These are phyloP conservation scores for Pestalotiopsis sp. DNA, from an alignment of 2,329 filamentous ascomycete species.

Conservation along the genomic window DNA sequence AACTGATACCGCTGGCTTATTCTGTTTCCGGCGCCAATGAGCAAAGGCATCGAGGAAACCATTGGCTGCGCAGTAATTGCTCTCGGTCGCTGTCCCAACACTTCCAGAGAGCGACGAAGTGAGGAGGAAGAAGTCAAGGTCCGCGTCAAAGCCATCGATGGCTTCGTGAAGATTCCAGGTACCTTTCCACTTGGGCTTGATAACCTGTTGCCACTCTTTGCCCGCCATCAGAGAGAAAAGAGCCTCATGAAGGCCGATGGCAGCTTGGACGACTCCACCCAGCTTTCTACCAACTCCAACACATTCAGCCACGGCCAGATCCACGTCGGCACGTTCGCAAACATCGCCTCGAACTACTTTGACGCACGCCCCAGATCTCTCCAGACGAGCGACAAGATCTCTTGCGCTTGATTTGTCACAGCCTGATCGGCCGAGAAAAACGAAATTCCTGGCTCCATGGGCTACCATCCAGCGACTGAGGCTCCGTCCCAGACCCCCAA, in stretches of 20 bases:
- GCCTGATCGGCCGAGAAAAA: not conserved
- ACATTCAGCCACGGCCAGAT: conserved; percentile 10
- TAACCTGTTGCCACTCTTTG: conserved; percentile 21
- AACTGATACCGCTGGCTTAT: conserved; percentile 26
- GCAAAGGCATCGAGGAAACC: conserved; percentile 31
- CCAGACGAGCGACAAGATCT: not conserved
- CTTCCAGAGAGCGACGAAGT: conserved; percentile 22
- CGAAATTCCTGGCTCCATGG: not conserved
- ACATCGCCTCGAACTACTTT: not conserved
- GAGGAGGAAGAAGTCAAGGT: conserved; percentile 27
- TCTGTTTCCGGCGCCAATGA: conserved; percentile 23
- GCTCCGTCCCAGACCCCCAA: not conserved
- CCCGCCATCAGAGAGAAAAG: not conserved
- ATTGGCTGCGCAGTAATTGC: conserved; percentile 36
- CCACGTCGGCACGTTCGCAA: not conserved
- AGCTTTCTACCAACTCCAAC: conserved; percentile 27
- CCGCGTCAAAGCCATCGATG: conserved; percentile 1
- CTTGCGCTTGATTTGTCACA: not conserved
- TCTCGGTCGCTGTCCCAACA: conserved; percentile 23
- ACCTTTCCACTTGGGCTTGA: conserved; percentile 29
- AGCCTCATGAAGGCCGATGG: too few species aligned
- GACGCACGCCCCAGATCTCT: not conserved
- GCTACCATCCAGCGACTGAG: not conserved
- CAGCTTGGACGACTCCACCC: too few species aligned
- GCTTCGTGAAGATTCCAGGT: conserved; percentile 28